phyloP scores from a whole-genome alignment of 306 rosid genomes.

The Dryas drummondii region DNA sequence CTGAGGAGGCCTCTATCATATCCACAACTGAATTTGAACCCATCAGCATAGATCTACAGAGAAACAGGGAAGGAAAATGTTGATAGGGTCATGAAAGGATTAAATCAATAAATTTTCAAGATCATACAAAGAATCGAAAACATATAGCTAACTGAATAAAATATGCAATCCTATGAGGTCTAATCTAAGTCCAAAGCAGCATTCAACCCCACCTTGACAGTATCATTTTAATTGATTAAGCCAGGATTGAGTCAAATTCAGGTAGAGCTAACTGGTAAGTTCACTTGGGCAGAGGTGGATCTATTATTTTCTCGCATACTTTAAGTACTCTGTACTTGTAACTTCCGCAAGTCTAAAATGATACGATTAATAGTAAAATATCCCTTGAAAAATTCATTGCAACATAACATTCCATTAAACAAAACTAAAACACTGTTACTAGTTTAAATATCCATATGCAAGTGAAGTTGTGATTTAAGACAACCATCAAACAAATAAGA shows the following conservation, averaged over 20 bases:
- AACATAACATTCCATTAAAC: not conserved
- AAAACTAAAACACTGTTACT: not conserved
- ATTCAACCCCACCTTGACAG: not conserved
- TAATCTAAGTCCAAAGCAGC: not conserved
- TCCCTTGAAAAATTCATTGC: not conserved
- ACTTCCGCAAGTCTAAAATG: not conserved
- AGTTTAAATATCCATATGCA: not conserved
- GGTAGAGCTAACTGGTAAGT: not conserved
- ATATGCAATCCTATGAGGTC: not conserved
- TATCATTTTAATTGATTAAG: not conserved
- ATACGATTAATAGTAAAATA: not conserved
- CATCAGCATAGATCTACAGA: conserved; percentile 51
- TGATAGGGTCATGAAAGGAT: not conserved
- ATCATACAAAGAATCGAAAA: not conserved
- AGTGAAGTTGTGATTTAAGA: not conserved
- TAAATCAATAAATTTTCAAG: not conserved
- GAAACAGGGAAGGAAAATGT: conserved; percentile 9
- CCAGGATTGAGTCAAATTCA: not conserved
- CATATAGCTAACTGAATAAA: not conserved
- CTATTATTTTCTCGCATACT: not conserved
- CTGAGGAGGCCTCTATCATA: conserved; percentile 86
- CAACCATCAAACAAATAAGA: not conserved
- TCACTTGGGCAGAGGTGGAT: not conserved
- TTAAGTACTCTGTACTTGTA: not conserved
- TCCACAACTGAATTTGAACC: conserved; percentile 68